Base-by-base conservation (phyloP, 2,329 filamentous ascomycete genomes). In the Arthrocladium fulminans region DNA sequence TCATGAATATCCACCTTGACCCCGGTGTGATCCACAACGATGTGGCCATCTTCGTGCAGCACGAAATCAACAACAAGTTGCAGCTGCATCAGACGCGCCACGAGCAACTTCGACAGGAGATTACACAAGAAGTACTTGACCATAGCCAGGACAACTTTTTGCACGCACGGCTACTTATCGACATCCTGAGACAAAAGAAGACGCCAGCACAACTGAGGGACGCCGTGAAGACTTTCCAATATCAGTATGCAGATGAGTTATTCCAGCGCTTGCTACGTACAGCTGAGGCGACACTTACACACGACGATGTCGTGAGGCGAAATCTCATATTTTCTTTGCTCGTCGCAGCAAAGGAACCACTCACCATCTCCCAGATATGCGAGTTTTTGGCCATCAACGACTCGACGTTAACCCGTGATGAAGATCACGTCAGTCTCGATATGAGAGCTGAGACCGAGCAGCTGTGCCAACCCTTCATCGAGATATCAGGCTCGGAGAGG, bases 121-220 rank as follows among this genome's bases (percentile, higher is more conserved):
- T 43, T 7, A 24, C 15, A 9, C 5, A 43, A 6, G 20, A 13
- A 5, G 24, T 30, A 13, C 12, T 43, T 9, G 23, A 12, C 3
- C 22, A 43, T 15, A 43, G 40, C 25, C 40, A 43, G 22, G 24
- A 30, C 22, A 43, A 30, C 40, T 43, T 43, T 25, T 23, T 43
- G 22, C 40, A 27, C 9, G 40, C 22, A 6, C 9, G 15, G 23
- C 9, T 43, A 24, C 23, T 25, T n/a, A 30, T 43, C 7, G 23
- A 43, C 10, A 4, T 25, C 23, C 24, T 43, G 4, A 10, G 15
- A 9, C 3, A 43, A 3, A 3, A 30, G 23, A 43, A 24, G n/a
- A 43, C 22, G 13, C 40, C 24, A 3, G 6, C n/a, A 30, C 22
- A 43, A 17, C 27, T 43, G n/a, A 17, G 9, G 17, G 25, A 43